Evolutionary conservation across 2,329 filamentous ascomycete species (phyloP).

Genomic region (Phialemoniopsis sp.): DNA sequence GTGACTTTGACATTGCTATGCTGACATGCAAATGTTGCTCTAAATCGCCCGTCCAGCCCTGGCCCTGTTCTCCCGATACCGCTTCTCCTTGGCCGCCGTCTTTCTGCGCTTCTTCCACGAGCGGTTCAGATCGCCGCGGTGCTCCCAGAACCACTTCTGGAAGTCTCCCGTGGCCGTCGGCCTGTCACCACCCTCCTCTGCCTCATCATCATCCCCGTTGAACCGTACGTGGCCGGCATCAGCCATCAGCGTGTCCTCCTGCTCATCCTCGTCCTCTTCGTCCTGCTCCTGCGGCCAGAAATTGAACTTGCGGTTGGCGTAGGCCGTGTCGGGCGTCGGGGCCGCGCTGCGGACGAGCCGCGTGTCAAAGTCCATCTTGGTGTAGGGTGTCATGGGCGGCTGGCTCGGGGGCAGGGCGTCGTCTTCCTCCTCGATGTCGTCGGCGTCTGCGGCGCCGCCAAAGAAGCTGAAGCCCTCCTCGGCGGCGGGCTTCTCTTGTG

Average conservation of each 20-base stretch:
- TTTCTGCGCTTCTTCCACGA: conserved; percentile 65
- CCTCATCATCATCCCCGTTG: conserved; percentile 20
- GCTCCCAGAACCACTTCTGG: conserved; percentile 65
- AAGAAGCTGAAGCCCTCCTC: conserved; percentile 78
- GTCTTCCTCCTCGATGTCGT: conserved; percentile 25
- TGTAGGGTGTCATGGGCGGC: conserved; percentile 77
- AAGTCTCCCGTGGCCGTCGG: conserved; percentile 44
- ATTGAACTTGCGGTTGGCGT: conserved; percentile 61
- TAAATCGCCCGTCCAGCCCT: conserved; percentile 39
- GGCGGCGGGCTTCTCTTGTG: conserved; percentile 27
- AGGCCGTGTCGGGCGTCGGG: conserved; percentile 89
- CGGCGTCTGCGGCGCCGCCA: conserved; percentile 41
- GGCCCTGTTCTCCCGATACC: conserved; percentile 61
- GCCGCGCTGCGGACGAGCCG: conserved; percentile 80
- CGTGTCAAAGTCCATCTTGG: conserved; percentile 71
- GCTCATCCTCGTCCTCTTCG: conserved; percentile 40
- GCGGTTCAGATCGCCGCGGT: conserved; percentile 59
- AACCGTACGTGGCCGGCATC: too few species aligned
- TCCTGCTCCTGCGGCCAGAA: conserved; percentile 48
- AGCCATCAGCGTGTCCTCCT: conserved; percentile 14
- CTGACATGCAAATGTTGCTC: background rate
- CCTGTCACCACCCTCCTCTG: conserved; percentile 12
- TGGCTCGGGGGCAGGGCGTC: conserved; percentile 17
- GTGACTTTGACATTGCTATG: too few species aligned
- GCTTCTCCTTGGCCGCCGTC: conserved; percentile 60